Conservation (phyloP, 2,329 filamentous ascomycete species). For the Colletotrichum liriopes region DNA sequence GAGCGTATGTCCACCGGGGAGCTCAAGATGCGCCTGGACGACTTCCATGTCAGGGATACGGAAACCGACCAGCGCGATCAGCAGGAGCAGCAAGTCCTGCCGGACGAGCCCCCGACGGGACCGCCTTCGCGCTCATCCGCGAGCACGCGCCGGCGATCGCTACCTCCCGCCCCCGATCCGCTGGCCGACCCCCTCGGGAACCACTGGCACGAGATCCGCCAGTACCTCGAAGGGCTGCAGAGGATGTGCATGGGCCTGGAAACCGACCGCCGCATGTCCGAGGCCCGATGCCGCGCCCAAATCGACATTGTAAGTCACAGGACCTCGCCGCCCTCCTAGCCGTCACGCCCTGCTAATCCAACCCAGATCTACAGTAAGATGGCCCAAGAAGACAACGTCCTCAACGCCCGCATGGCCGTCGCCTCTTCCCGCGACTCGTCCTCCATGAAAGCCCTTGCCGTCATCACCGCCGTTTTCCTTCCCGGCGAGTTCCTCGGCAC, state of each 20-base stretch:
- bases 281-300: slow-evolving; percentile 62
- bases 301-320: slow-evolving; percentile 59
- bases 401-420: slow-evolving; percentile 60
- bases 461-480: slow-evolving; percentile 65
- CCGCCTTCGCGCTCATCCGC: slow-evolving; percentile 33
- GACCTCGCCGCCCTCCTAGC: accelerated
- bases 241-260: slow-evolving; percentile 61
- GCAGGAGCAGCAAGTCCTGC: slow-evolving; percentile 33
- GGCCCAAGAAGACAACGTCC: slow-evolving; percentile 65
- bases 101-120: slow-evolving; percentile 37
- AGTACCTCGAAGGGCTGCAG: slow-evolving; percentile 62
- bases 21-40: slow-evolving; percentile 42
- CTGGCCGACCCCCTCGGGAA: slow-evolving; percentile 47
- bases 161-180: slow-evolving; percentile 27
- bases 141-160: slow-evolving; percentile 30
- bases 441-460: slow-evolving; percentile 64
- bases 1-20: slow-evolving; percentile 47
- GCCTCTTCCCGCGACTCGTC: slow-evolving; percentile 60
- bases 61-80: slow-evolving; percentile 20
- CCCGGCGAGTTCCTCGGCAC: slow-evolving; percentile 63
- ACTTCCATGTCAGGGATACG: slow-evolving; percentile 8
- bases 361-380: slow-evolving; percentile 63
- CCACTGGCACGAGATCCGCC: slow-evolving; percentile 64
- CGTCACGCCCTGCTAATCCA: slow-evolving; percentile 17
- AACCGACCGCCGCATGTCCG: slow-evolving; percentile 63